These are phyloP conservation scores for Cryptococcus amylolentus DNA, from an alignment of 1,284 basidiomycete genomes.

Conservation along the genomic window DNA sequence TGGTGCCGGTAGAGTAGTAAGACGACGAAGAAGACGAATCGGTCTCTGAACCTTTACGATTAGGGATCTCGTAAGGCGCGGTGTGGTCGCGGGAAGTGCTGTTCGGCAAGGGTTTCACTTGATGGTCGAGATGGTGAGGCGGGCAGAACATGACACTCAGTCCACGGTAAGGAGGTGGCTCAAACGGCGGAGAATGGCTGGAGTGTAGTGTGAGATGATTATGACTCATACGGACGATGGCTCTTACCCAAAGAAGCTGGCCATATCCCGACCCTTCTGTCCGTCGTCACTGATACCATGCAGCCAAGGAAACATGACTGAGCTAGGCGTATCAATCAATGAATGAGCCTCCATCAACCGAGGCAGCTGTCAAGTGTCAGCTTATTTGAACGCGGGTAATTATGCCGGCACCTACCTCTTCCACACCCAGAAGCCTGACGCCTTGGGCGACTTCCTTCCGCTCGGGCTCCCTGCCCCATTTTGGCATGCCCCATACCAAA, in stretches of 20 bases:
- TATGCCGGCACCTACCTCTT: constrained; percentile 29
- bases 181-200: constrained; percentile 39
- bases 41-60: constrained; percentile 30
- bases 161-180: constrained; percentile 48
- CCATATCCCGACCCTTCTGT: constrained; percentile 43
- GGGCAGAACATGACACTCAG: constrained; percentile 41
- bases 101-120: not conserved
- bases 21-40: constrained; percentile 40
- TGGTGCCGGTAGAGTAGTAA: constrained; percentile 30
- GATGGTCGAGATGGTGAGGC: constrained; percentile 31
- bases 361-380: constrained; percentile 26
- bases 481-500: constrained; percentile 45
- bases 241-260: constrained; percentile 45
- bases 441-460: constrained; percentile 41
- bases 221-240: not conserved
- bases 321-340: constrained; percentile 44
- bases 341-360: constrained; percentile 40
- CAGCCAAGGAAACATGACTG: constrained; percentile 49
- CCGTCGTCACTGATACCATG: constrained; percentile 50
- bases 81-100: not conserved
- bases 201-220: not conserved
- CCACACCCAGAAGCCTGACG: constrained; percentile 41
- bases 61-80: constrained; percentile 8
- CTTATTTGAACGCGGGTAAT: not conserved
- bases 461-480: constrained; percentile 45